Conservation (phyloP, 208 protist genomes). For the Trypanosoma platydactyli region DNA sequence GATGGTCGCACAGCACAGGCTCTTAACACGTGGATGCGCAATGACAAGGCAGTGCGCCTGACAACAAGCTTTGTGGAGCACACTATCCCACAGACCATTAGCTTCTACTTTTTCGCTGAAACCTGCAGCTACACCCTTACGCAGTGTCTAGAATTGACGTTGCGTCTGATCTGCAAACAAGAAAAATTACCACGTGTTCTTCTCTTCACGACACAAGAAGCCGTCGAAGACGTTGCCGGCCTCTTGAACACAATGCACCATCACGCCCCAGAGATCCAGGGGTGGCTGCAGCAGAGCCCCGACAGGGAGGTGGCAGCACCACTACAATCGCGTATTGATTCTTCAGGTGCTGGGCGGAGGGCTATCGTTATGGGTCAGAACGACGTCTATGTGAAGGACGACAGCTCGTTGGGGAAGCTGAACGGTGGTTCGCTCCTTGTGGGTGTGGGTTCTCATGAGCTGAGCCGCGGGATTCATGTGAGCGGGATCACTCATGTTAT, state of each 20-base stretch:
- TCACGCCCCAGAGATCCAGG: slow-evolving; percentile 7
- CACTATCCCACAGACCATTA: slow-evolving; percentile 73
- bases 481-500: slow-evolving; percentile 82
- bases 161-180: slow-evolving; percentile 79
- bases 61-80: slow-evolving; percentile 91
- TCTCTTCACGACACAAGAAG: slow-evolving; percentile 53
- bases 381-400: slow-evolving; percentile 78
- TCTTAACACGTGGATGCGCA: slow-evolving; percentile 87
- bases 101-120: slow-evolving; percentile 78
- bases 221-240: slow-evolving; percentile 40
- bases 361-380: slow-evolving; percentile 37
- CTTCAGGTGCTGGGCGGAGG: not conserved
- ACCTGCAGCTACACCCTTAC: slow-evolving; percentile 41
- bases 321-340: slow-evolving; percentile 25
- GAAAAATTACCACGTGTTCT: slow-evolving; percentile 60
- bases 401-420: slow-evolving; percentile 62
- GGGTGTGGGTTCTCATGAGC: slow-evolving; percentile 60
- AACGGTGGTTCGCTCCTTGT: slow-evolving; percentile 64
- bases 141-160: slow-evolving; percentile 37
- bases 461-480: slow-evolving; percentile 83
- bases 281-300: slow-evolving; percentile 13
- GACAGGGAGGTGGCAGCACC: slow-evolving; percentile 30
- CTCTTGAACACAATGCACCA: slow-evolving; percentile 30
- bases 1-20: slow-evolving; percentile 80
- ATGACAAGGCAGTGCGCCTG: slow-evolving; percentile 85